Evolutionary conservation across 1,284 basidiomycete species (phyloP).

Genomic region (Cryptococcus maquisensis): DNA sequence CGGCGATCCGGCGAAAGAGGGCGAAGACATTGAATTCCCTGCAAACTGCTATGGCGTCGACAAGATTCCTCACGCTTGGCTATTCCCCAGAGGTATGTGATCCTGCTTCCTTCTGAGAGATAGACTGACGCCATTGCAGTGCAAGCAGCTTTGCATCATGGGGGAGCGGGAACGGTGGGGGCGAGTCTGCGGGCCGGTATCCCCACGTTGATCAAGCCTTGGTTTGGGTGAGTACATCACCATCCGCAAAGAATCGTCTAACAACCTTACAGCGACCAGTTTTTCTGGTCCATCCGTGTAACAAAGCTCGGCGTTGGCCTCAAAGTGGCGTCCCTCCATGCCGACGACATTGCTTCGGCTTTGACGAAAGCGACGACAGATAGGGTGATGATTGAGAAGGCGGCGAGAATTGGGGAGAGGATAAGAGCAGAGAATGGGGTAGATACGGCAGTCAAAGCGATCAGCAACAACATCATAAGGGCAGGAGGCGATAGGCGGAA

Average conservation of each 20-base stretch:
- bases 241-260: background rate
- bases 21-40: conserved; percentile 51
- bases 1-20: conserved; percentile 41
- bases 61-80: conserved; percentile 74
- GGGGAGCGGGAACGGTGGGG: conserved; percentile 68
- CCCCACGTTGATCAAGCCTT: conserved; percentile 70
- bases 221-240: conserved; percentile 52
- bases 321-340: conserved; percentile 54
- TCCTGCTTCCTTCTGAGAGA: background rate
- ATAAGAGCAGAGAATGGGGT: conserved; percentile 56
- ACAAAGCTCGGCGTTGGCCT: conserved; percentile 58
- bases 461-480: conserved; percentile 34
- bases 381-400: conserved; percentile 62
- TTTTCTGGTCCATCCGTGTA: conserved; percentile 67
- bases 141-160: conserved; percentile 60
- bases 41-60: conserved; percentile 52
- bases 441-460: conserved; percentile 35
- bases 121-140: conserved; percentile 19
- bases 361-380: conserved; percentile 57
- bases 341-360: conserved; percentile 56
- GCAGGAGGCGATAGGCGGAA: conserved; percentile 32
- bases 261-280: conserved; percentile 52
- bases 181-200: conserved; percentile 65
- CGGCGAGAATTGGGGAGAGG: conserved; percentile 59
- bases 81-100: conserved; percentile 63